Evolutionary conservation across 73 alveolate species (phyloP).

Genomic region (Tetrahymena elliotti): DNA sequence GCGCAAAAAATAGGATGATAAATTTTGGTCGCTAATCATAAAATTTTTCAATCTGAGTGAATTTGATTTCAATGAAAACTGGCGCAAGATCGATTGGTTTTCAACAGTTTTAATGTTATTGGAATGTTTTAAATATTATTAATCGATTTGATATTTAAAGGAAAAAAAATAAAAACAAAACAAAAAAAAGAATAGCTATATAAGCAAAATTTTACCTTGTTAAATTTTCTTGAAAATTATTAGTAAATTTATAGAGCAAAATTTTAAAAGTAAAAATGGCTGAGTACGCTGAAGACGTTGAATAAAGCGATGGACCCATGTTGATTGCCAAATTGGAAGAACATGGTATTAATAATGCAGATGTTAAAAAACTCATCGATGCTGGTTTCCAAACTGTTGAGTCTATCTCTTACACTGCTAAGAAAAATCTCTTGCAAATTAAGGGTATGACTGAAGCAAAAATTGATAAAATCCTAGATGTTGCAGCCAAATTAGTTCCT

Average conservation of each 20-base stretch:
- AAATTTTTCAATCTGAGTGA: not conserved
- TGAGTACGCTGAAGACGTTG: not conserved
- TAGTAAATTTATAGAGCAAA: not conserved
- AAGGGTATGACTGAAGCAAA: conserved; percentile 95
- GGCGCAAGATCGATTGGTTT: not conserved
- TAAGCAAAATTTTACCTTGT: not conserved
- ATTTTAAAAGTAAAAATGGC: not conserved
- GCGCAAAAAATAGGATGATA: not conserved
- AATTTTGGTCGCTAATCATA: not conserved
- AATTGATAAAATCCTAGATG: conserved; percentile 78
- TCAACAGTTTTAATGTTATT: not conserved
- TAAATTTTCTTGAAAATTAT: not conserved
- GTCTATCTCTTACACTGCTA: conserved; percentile 71
- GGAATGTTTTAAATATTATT: not conserved
- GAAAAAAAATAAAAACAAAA: not conserved
- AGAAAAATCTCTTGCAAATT: conserved; percentile 74
- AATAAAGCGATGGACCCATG: not conserved
- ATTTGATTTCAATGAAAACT: not conserved
- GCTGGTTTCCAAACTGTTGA: conserved; percentile 89
- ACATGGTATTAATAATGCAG: conserved; percentile 80
- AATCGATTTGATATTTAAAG: not conserved
- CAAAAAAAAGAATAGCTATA: not conserved
- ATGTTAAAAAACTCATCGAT: conserved; percentile 80
- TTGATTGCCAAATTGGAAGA: conserved; percentile 61
- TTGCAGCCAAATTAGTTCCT: conserved; percentile 58